Conservation (phyloP, 345 rosid genomes). For the Rhizophora mangle region DNA sequence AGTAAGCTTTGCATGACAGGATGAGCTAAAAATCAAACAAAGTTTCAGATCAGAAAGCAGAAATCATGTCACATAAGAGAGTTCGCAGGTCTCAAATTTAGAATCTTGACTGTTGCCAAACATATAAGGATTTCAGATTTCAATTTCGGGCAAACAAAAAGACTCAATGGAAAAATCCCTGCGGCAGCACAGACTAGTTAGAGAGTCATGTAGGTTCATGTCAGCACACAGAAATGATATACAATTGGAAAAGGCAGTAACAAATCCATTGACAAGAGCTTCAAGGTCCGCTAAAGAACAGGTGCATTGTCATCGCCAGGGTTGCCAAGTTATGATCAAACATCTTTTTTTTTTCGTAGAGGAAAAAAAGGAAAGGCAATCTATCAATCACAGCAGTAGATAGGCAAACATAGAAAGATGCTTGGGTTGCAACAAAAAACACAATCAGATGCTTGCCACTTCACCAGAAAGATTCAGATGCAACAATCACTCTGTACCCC, state of each 20-base stretch:
- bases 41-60: not conserved
- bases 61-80: not conserved
- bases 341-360: not conserved
- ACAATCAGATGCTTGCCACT: too few relatives aligned
- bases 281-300: not conserved
- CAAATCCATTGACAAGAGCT: too few relatives aligned
- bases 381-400: not conserved
- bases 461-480: too few relatives aligned
- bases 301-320: not conserved
- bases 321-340: not conserved
- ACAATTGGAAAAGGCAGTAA: too few relatives aligned
- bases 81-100: not conserved
- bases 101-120: not conserved
- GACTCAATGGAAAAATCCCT: too few relatives aligned
- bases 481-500: too few relatives aligned
- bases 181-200: too few relatives aligned
- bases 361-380: not conserved
- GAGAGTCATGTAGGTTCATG: too few relatives aligned
- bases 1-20: slow-evolving; percentile 39
- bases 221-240: too few relatives aligned
- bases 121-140: too few relatives aligned
- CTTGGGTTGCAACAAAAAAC: too few relatives aligned
- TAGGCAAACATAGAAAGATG: too few relatives aligned
- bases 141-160: not conserved
- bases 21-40: slow-evolving; percentile 15